Percentiles rank a stretch among this genome's conserved stretches.
These are phyloP conservation scores for Saturnispora hagleri DNA, from an alignment of 805 yeast genomes.

Conservation along the genomic window DNA sequence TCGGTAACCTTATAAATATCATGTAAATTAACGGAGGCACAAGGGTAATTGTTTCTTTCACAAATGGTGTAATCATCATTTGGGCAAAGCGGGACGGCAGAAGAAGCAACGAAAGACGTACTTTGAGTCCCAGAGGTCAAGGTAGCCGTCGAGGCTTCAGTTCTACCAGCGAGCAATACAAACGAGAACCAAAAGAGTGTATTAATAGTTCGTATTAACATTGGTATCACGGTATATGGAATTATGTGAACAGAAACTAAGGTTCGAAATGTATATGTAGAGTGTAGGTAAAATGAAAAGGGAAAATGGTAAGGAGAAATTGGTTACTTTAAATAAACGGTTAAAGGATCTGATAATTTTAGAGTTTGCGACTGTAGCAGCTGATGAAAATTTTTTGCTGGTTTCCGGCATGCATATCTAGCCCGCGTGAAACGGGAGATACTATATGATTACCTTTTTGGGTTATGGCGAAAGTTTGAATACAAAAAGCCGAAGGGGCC, in stretches of 20 bases:
- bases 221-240: background rate
- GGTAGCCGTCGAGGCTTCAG: background rate
- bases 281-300: background rate
- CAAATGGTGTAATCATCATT: conserved; percentile 4
- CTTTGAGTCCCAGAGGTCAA: background rate
- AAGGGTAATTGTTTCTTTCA: conserved; percentile 7
- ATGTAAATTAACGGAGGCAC: conserved; percentile 6
- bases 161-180: background rate
- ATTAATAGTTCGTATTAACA: background rate
- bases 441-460: background rate
- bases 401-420: background rate
- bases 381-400: background rate
- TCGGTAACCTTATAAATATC: background rate
- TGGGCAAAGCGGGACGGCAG: conserved; percentile 4
- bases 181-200: background rate
- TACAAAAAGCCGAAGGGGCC: background rate
- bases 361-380: background rate
- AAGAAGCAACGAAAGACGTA: background rate
- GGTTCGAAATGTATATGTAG: background rate
- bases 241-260: background rate
- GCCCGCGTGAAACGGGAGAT: background rate
- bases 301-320: background rate
- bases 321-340: background rate
- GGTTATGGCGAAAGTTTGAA: background rate
- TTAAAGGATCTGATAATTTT: background rate